Percentiles rank a stretch among this genome's conserved stretches.
Evolutionary conservation across 345 rosid species (phyloP).

Genomic region (Alliaria petiolata): DNA sequence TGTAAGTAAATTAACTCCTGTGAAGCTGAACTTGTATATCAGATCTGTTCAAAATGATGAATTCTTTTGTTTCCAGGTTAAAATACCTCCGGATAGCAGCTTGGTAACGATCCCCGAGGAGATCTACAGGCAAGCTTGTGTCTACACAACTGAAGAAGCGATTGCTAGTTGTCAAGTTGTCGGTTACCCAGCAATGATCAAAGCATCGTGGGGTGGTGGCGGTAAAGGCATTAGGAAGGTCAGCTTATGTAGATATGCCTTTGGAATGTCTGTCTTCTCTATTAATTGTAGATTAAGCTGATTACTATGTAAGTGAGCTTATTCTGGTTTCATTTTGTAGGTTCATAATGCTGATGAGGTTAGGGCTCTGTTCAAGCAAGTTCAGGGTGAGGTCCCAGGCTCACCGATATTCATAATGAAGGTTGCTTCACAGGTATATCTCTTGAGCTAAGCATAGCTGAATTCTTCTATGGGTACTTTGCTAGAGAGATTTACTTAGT

Average conservation of each 20-base stretch:
- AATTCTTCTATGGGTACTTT: conserved; percentile 3
- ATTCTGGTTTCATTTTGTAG: conserved; percentile 34
- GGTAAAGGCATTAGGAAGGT: conserved; percentile 99
- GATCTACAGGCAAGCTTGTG: conserved; percentile 89
- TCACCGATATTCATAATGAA: conserved; percentile 99
- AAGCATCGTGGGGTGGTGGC: conserved; percentile 99
- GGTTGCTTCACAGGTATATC: conserved; percentile 94
- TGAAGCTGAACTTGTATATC: too few relatives aligned
- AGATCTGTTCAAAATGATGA: conserved; percentile 11
- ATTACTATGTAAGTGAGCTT: not conserved
- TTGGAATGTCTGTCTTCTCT: conserved; percentile 1
- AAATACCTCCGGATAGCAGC: conserved; percentile 68
- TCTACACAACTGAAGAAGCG: conserved; percentile 95
- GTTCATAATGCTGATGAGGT: conserved; percentile 98
- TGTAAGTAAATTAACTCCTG: conserved; percentile 52
- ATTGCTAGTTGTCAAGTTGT: conserved; percentile 95
- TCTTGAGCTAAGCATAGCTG: conserved; percentile 21
- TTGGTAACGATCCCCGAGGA: conserved; percentile 86
- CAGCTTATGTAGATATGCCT: conserved; percentile 19
- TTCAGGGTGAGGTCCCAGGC: conserved; percentile 99
- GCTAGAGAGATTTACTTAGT: conserved; percentile 10
- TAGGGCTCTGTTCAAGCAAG: conserved; percentile 97
- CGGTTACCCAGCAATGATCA: conserved; percentile 99
- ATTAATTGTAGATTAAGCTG: not conserved
- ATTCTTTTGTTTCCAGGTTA: conserved; percentile 55